phyloP scores from a whole-genome alignment of 257 asterid species.

The Solanum chilense region DNA sequence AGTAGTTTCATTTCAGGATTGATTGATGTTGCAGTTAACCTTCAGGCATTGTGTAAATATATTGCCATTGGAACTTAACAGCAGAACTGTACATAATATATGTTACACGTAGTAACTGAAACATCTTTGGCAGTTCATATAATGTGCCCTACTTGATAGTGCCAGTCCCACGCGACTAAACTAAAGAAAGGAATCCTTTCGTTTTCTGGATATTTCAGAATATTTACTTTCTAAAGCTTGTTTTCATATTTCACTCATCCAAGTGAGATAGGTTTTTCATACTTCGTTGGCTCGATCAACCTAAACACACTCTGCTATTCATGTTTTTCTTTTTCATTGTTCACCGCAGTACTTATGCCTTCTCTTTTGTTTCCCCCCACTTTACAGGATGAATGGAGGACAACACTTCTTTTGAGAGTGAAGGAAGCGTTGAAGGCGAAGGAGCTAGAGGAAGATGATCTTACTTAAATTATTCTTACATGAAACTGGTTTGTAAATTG shows the following conservation, averaged over 20 bases:
- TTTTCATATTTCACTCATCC: background rate
- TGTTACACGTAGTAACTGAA: background rate
- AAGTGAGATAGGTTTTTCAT: background rate
- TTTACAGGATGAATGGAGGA: conserved; percentile 77
- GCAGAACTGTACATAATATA: background rate
- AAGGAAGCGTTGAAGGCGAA: conserved; percentile 89
- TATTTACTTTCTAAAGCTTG: background rate
- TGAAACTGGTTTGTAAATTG: background rate
- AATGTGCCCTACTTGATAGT: background rate
- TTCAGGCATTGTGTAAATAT: background rate
- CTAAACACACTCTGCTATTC: background rate
- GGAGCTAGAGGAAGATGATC: conserved; percentile 92
- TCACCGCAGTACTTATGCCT: background rate
- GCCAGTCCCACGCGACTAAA: background rate
- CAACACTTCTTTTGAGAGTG: conserved; percentile 88
- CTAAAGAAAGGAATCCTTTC: background rate
- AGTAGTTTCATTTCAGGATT: background rate
- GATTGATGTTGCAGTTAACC: background rate
- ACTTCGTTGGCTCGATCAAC: background rate
- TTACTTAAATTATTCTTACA: conserved; percentile 36
- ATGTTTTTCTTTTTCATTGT: background rate
- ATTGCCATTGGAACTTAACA: background rate
- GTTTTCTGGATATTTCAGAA: background rate
- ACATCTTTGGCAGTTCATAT: background rate
- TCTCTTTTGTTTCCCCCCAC: conserved; percentile 10